Conservation (phyloP, 306 rosid genomes). For the Mimosa pudica region DNA sequence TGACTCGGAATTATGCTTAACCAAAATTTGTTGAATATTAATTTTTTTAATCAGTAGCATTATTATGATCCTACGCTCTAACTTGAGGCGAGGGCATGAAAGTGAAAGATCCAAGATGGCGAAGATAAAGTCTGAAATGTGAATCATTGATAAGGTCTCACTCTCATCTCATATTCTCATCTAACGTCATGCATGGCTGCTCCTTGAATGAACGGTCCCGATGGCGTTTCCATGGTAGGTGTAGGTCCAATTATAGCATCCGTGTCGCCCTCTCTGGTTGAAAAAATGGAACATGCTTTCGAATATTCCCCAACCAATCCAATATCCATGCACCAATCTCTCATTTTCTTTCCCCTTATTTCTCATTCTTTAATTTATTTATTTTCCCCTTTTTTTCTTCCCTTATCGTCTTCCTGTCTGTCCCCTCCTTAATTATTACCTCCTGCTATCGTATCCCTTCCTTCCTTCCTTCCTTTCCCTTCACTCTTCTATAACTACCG, state of each 20-base stretch:
- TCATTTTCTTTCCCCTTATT: background rate
- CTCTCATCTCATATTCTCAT: too few relatives aligned
- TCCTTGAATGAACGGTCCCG: slow-evolving; percentile 17
- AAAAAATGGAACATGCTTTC: slow-evolving; percentile 48
- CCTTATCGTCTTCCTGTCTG: background rate
- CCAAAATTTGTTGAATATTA: too few relatives aligned
- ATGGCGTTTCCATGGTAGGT: background rate
- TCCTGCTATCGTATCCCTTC: background rate
- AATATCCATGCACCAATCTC: background rate
- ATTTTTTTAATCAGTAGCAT: too few relatives aligned
- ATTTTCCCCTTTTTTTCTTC: background rate
- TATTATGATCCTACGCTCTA: too few relatives aligned
- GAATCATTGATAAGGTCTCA: too few relatives aligned
- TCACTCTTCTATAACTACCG: background rate
- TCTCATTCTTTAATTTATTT: background rate
- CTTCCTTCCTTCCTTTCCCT: background rate
- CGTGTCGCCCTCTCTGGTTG: background rate
- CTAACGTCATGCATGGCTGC: background rate
- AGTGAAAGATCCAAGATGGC: background rate
- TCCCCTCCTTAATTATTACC: slow-evolving; percentile 21
- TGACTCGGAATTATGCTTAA: too few relatives aligned
- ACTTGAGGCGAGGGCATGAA: background rate
- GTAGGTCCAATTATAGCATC: slow-evolving; percentile 26
- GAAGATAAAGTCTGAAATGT: background rate
- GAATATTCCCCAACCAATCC: slow-evolving; percentile 50